Conservation (phyloP, 2,329 filamentous ascomycete species). For the Exophiala lecanii-corni region DNA sequence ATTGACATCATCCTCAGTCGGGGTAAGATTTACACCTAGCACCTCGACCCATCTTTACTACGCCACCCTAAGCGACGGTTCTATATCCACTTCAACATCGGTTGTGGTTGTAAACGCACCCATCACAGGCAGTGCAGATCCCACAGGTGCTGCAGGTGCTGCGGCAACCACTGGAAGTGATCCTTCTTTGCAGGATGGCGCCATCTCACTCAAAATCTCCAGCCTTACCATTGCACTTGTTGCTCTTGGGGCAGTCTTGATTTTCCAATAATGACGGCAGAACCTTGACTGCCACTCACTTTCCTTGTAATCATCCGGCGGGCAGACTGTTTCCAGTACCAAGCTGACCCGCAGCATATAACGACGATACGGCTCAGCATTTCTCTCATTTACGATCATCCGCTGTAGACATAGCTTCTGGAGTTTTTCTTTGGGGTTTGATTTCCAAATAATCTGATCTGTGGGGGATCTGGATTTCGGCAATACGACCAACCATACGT, state of each 20-base stretch:
- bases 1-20: slow-evolving; percentile 24
- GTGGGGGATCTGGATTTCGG: slow-evolving; percentile 1
- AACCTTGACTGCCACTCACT: too few species aligned
- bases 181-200: slow-evolving; percentile 40
- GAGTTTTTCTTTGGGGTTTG: slow-evolving; percentile 7
- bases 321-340: neutral
- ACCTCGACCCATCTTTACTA: slow-evolving; percentile 40
- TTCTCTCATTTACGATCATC: slow-evolving; percentile 22
- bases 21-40: slow-evolving; percentile 28
- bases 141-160: slow-evolving; percentile 22
- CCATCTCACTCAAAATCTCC: slow-evolving; percentile 28
- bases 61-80: slow-evolving; percentile 40
- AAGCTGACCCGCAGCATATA: slow-evolving; percentile 10
- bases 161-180: slow-evolving; percentile 25
- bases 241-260: slow-evolving; percentile 11
- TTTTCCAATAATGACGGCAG: slow-evolving; percentile 11
- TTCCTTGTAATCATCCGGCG: too few species aligned
- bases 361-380: slow-evolving; percentile 24
- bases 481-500: slow-evolving; percentile 7
- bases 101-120: slow-evolving; percentile 41
- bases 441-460: neutral
- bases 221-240: slow-evolving; percentile 8
- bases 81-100: slow-evolving; percentile 39
- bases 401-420: slow-evolving; percentile 21
- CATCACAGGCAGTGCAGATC: slow-evolving; percentile 26